Base-by-base conservation (phyloP, 192 early-diverging fungal genomes). In the Podila epicladia region DNA sequence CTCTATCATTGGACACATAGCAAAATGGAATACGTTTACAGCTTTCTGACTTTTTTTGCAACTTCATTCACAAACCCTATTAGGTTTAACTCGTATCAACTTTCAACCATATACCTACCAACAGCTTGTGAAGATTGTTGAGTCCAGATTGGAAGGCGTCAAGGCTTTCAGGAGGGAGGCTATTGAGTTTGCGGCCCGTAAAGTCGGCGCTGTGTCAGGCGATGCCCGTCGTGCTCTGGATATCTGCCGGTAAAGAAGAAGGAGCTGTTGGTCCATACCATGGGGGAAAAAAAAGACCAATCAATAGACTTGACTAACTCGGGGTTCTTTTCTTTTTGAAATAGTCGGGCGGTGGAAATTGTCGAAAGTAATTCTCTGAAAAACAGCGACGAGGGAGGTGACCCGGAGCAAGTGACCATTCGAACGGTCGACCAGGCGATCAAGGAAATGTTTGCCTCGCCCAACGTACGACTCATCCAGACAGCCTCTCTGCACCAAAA, bases 221-320 rank as follows among this genome's bases (percentile, higher is more conserved):
- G 98, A 99, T 84, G 98, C 98, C 24, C 87, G 98, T 35, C 86
- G 97, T 19, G 96, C 96, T 3, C 86, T 99, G 45, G 97, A 98
- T 80, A 96, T 99, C 51, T 98, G 97, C 83, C 87, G 93, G 92
- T 93, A 59, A 24, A 19, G 0, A 17, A 0, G 1, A 2, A 55
- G 4, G 2, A n/a, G 1, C 4, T 1, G 22, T 1, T 71, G 2
- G 15, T n/a, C 22, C 8, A 50, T 0, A 15, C 9, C 13, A 29
- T 29, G 49, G 65, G 49, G 65, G 22, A 24, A 50, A 58, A 50
- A 24, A 11, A 20, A 8, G 24, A 11, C 13, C 22, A 19, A 4
- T 55, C 24, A 17, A 1, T 9, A 11, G 5, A 4, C 20, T 2
- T 55, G 5, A 55, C 53, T n/a, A 55, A n/a, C 53, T 53, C 22